A percentile compares a stretch with the other conserved stretches of the same genome.
These are phyloP conservation scores for Chaetomium olivaceum DNA, from an alignment of 2,329 filamentous ascomycete genomes.

Conservation along the genomic window DNA sequence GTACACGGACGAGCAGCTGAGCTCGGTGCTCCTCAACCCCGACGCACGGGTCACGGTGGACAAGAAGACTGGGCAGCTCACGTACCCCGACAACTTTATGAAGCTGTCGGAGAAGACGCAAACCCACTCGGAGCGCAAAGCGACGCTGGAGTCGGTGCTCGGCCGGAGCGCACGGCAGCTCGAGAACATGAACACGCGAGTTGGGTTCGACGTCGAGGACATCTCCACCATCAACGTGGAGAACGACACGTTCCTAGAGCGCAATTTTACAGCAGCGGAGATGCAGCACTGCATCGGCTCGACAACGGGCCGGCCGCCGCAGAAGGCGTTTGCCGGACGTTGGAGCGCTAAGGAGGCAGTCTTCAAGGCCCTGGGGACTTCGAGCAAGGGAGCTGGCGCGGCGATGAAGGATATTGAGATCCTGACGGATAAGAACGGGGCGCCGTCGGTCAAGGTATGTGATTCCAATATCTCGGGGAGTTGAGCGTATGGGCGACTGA, in stretches of 20 bases:
- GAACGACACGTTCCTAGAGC: slow-evolving; percentile 90
- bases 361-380: slow-evolving; percentile 92
- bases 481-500: neutral
- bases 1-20: slow-evolving; percentile 85
- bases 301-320: slow-evolving; percentile 63
- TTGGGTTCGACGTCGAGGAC: slow-evolving; percentile 93
- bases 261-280: slow-evolving; percentile 88
- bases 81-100: slow-evolving; percentile 69
- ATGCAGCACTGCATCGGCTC: slow-evolving; percentile 80
- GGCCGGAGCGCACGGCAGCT: slow-evolving; percentile 71
- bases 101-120: slow-evolving; percentile 60
- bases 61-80: slow-evolving; percentile 81
- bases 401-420: slow-evolving; percentile 95
- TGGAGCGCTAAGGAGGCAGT: slow-evolving; percentile 99
- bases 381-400: slow-evolving; percentile 84
- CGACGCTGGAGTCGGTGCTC: slow-evolving; percentile 72
- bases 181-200: slow-evolving; percentile 68
- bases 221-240: slow-evolving; percentile 85
- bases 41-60: slow-evolving; percentile 81
- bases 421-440: slow-evolving; percentile 74
- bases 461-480: neutral
- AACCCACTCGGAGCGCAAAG: slow-evolving; percentile 51
- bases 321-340: slow-evolving; percentile 88
- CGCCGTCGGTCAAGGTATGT: slow-evolving; percentile 80
- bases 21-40: slow-evolving; percentile 89